A percentile compares a stretch with the other conserved stretches of the same genome.
Evolutionary conservation across 345 rosid genomes (phyloP).

Genomic region (Reutealis trisperma): DNA sequence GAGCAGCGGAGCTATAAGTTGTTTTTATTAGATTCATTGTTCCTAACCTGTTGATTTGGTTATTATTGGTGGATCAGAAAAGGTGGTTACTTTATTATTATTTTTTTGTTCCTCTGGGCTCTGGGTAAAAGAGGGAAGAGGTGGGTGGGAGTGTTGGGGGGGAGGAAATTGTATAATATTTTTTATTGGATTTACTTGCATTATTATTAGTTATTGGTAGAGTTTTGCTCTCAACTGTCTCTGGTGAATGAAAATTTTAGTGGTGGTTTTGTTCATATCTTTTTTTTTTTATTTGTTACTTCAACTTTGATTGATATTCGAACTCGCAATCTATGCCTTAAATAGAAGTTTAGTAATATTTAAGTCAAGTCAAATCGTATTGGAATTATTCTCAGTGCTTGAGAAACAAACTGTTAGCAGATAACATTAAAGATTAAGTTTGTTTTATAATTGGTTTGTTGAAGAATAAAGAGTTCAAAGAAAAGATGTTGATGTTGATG

Average conservation of each 20-base stretch:
- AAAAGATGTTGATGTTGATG: background rate
- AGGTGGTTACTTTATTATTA: background rate
- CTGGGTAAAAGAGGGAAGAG: background rate
- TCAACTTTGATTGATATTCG: too few relatives aligned
- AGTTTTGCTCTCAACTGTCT: background rate
- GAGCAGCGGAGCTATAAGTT: background rate
- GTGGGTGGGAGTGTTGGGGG: background rate
- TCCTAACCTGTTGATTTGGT: constrained; percentile 3
- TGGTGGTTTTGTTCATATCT: background rate
- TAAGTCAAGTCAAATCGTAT: too few relatives aligned
- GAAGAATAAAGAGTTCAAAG: too few relatives aligned
- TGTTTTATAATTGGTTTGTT: too few relatives aligned
- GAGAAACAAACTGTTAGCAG: too few relatives aligned
- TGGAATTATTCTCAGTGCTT: too few relatives aligned
- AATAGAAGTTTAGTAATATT: too few relatives aligned
- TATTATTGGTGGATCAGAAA: constrained; percentile 1
- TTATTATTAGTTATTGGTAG: background rate
- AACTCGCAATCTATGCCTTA: too few relatives aligned
- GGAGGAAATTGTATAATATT: background rate
- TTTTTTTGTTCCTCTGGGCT: background rate
- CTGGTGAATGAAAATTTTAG: background rate
- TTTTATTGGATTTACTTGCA: background rate
- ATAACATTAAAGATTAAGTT: too few relatives aligned
- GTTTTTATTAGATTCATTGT: constrained; percentile 3
- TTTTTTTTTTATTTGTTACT: too few relatives aligned